Conservation (phyloP, 176 grass and related monocot species). For the Zizania latifolia region DNA sequence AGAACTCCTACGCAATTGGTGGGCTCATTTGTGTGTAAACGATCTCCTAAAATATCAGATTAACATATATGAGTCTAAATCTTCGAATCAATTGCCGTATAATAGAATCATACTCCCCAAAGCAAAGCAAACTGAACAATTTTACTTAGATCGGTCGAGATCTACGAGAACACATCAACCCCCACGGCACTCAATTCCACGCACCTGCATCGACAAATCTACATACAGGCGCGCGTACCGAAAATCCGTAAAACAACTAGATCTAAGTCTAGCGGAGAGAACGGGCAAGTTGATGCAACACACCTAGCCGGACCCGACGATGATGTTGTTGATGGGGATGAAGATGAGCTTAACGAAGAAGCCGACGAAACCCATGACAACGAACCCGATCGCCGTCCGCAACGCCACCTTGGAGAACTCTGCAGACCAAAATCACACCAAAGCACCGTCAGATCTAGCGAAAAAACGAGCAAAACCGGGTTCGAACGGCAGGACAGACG, state of each 20-base stretch:
- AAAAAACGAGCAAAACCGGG: background rate
- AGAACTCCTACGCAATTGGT: background rate
- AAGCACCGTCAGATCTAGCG: slow-evolving; percentile 16
- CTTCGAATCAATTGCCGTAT: too few relatives aligned
- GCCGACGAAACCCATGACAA: slow-evolving; percentile 80
- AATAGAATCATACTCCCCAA: background rate
- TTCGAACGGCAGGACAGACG: too few relatives aligned
- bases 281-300: background rate
- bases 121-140: background rate
- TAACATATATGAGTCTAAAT: too few relatives aligned
- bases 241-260: background rate
- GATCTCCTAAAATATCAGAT: background rate
- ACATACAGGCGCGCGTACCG: background rate
- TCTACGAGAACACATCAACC: background rate
- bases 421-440: background rate
- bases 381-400: slow-evolving; percentile 67
- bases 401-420: slow-evolving; percentile 92
- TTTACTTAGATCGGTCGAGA: background rate
- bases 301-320: slow-evolving; percentile 83
- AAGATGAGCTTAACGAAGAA: slow-evolving; percentile 90
- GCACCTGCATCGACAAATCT: background rate
- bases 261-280: background rate
- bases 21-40: background rate
- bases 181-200: background rate
- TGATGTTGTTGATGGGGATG: slow-evolving; percentile 91